Conservation (phyloP, 345 rosid genomes). For the Lepidium didymum region DNA sequence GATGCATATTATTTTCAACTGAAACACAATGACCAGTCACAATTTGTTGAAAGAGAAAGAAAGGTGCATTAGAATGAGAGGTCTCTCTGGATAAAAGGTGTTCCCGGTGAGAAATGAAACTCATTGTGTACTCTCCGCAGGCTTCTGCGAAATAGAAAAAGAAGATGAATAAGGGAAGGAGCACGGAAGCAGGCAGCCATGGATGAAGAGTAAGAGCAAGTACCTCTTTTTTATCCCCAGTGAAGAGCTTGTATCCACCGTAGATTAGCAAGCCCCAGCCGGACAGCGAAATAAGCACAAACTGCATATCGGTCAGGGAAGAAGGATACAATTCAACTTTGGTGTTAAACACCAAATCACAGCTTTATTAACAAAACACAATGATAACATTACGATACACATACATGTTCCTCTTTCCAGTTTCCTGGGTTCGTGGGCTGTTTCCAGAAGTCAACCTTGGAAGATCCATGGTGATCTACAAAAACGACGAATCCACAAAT, state of each 20-base stretch:
- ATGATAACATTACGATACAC: constrained; percentile 14
- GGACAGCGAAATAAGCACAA: constrained; percentile 56
- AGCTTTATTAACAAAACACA: not conserved
- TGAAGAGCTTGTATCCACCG: constrained; percentile 47
- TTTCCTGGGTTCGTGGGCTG: constrained; percentile 83
- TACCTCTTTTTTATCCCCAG: constrained; percentile 51
- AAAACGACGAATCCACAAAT: not conserved
- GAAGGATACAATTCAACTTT: not conserved
- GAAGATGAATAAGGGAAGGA: not conserved
- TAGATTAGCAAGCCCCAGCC: constrained; percentile 58
- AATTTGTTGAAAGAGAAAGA: not conserved
- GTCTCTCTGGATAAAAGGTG: not conserved
- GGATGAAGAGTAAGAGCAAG: not conserved
- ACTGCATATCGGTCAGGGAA: constrained; percentile 33
- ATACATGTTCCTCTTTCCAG: constrained; percentile 96
- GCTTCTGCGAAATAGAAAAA: constrained; percentile 17
- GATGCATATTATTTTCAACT: constrained; percentile 21
- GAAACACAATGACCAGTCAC: constrained; percentile 18
- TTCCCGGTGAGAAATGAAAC: not conserved
- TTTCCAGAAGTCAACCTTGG: constrained; percentile 69
- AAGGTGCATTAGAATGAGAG: constrained; percentile 7
- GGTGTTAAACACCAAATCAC: not conserved
- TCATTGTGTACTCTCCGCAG: constrained; percentile 21
- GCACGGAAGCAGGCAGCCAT: not conserved
- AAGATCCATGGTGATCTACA: constrained; percentile 84